A percentile compares a stretch with the other conserved stretches of the same genome.
These are phyloP conservation scores for Globisporangium apiculatum DNA, from an alignment of 352 stramenopile species.

Conservation along the genomic window DNA sequence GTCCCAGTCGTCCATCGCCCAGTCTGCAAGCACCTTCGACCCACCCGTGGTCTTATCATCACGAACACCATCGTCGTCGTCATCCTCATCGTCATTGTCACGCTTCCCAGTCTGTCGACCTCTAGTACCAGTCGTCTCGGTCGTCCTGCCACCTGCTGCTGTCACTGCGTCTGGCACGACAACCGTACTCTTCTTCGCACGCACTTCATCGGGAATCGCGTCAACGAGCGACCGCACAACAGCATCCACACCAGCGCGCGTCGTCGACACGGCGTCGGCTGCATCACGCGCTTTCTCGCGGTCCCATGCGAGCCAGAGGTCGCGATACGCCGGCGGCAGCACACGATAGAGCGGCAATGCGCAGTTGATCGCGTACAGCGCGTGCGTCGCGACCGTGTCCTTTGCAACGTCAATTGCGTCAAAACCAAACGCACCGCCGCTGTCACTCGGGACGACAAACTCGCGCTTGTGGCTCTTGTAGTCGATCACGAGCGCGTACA, in stretches of 20 bases:
- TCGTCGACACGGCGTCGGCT: slow-evolving; percentile 22
- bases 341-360: slow-evolving; percentile 85
- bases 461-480: slow-evolving; percentile 36
- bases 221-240: slow-evolving; percentile 46
- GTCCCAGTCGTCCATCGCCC: slow-evolving; percentile 74
- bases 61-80: too few relatives aligned
- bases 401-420: slow-evolving; percentile 65
- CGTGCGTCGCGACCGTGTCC: slow-evolving; percentile 68
- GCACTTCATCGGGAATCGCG: slow-evolving; percentile 42
- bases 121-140: too few relatives aligned
- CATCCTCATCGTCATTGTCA: too few relatives aligned
- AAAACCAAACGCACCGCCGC: slow-evolving; percentile 35
- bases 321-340: slow-evolving; percentile 81
- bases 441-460: slow-evolving; percentile 27
- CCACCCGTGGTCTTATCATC: background rate
- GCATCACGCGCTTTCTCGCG: slow-evolving; percentile 29
- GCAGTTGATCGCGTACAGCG: slow-evolving; percentile 84
- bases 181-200: slow-evolving; percentile 16
- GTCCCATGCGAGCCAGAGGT: slow-evolving; percentile 82
- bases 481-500: slow-evolving; percentile 51
- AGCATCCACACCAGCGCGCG: slow-evolving; percentile 45
- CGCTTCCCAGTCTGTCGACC: too few relatives aligned
- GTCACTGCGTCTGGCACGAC: background rate
- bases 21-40: slow-evolving; percentile 27
- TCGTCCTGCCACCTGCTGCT: background rate